Evolutionary conservation across 1,139 yeast genomes (phyloP).

Genomic region (Scheffersomyces illinoinensis): DNA sequence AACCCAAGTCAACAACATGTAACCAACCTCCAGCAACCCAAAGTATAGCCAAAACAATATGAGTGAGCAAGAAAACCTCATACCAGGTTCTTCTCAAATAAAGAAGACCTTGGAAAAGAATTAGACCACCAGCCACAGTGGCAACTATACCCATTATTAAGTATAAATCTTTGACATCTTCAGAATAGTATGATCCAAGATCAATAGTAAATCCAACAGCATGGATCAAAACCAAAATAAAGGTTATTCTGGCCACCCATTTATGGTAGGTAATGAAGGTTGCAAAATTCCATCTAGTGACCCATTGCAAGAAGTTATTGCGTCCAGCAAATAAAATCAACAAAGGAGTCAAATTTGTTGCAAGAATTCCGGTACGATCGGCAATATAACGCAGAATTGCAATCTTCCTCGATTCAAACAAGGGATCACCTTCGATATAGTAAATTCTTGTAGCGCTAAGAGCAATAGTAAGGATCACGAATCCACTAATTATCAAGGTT

Average conservation of each 20-base stretch:
- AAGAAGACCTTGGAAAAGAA: slow-evolving; percentile 17
- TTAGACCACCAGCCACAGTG: slow-evolving; percentile 29
- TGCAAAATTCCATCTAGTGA: slow-evolving; percentile 32
- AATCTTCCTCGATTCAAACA: slow-evolving; percentile 10
- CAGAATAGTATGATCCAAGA: slow-evolving; percentile 2
- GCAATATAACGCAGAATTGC: slow-evolving; percentile 22
- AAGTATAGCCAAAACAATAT: slow-evolving; percentile 16
- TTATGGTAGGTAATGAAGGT: slow-evolving; percentile 33
- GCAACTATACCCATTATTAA: slow-evolving; percentile 32
- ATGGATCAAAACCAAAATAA: slow-evolving; percentile 26
- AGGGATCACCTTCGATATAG: slow-evolving; percentile 22
- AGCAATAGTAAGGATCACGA: slow-evolving; percentile 4
- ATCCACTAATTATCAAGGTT: slow-evolving; percentile 14
- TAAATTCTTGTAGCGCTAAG: slow-evolving; percentile 16
- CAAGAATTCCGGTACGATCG: slow-evolving; percentile 29
- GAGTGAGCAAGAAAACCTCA: slow-evolving; percentile 17
- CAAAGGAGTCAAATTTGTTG: slow-evolving; percentile 29
- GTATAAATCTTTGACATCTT: slow-evolving; percentile 17
- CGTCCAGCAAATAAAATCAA: slow-evolving; percentile 38
- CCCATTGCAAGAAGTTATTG: slow-evolving; percentile 38
- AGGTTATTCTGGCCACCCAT: slow-evolving; percentile 32
- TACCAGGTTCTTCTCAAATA: slow-evolving; percentile 17
- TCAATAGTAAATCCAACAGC: slow-evolving; percentile 35
- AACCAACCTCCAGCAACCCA: slow-evolving; percentile 18
- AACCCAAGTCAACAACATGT: slow-evolving; percentile 17